Conservation (phyloP, 2,329 filamentous ascomycete genomes). For the Botryotinia globosa region DNA sequence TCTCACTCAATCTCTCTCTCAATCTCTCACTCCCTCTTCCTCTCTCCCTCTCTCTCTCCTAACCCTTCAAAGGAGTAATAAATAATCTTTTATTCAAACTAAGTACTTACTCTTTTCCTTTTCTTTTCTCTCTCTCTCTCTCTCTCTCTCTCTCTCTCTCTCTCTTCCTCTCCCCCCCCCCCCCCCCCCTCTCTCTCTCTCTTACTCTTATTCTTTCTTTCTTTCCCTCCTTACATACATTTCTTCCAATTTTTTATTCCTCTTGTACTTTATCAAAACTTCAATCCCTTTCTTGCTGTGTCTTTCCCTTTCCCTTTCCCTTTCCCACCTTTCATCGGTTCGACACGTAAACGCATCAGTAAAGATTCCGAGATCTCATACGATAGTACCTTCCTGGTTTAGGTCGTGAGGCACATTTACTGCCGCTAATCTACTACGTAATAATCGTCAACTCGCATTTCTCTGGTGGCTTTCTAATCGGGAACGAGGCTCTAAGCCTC, state of each 20-base stretch:
- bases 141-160: not conserved
- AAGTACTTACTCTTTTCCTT: not conserved
- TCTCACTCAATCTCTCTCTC: no score
- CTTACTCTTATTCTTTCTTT: not conserved
- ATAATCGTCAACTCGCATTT: conserved; percentile 16
- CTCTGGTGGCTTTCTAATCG: conserved; percentile 14
- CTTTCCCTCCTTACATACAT: not conserved
- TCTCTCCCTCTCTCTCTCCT: no score
- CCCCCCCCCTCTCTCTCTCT: no score
- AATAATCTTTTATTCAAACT: not conserved
- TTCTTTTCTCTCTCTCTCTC: not conserved
- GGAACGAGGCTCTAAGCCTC: conserved; percentile 21
- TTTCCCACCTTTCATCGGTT: not conserved
- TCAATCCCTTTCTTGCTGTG: not conserved
- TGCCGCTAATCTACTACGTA: conserved; percentile 15
- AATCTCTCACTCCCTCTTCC: no score
- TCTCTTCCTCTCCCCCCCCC: no score
- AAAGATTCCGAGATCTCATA: not conserved
- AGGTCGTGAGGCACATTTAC: not conserved
- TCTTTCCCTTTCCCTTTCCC: not conserved
- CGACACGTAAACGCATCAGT: not conserved
- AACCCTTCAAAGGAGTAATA: not conserved
- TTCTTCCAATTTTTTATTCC: not conserved
- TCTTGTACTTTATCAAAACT: not conserved
- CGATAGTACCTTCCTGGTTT: conserved; percentile 10